Evolutionary conservation across 2,329 filamentous ascomycete species (phyloP).

Genomic region (Fusarium papillatum): DNA sequence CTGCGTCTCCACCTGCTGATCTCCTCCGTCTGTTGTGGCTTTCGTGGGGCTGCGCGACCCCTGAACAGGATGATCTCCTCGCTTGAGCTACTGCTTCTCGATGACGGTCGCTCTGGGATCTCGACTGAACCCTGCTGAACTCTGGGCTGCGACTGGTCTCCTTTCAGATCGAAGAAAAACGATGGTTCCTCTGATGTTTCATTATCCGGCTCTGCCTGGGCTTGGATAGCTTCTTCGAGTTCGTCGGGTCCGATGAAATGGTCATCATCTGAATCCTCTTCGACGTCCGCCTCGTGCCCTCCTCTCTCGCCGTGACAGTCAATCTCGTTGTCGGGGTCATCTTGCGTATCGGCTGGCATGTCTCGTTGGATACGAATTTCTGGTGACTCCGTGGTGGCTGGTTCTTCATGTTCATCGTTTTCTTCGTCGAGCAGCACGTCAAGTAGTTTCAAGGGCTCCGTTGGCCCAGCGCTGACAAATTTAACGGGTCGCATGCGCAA

Average conservation of each 20-base stretch:
- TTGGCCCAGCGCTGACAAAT: conserved; percentile 67
- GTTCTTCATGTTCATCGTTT: not conserved
- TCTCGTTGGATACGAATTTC: not conserved
- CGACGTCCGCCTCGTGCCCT: not conserved
- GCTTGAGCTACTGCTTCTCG: conserved; percentile 63
- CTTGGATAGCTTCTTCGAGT: conserved; percentile 33
- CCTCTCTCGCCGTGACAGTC: not conserved
- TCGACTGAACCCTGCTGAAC: not conserved
- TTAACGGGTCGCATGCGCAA: conserved; percentile 63
- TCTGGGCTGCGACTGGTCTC: conserved; percentile 36
- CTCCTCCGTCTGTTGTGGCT: conserved; percentile 22
- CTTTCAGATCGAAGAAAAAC: conserved; percentile 56
- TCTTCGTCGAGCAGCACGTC: conserved; percentile 43
- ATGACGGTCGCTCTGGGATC: conserved; percentile 35
- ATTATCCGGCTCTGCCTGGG: conserved; percentile 1
- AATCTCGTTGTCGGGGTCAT: not conserved
- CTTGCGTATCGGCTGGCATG: not conserved
- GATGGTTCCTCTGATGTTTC: conserved; percentile 9
- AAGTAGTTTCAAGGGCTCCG: conserved; percentile 62
- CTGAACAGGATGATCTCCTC: conserved; percentile 78
- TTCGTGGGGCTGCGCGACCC: conserved; percentile 60
- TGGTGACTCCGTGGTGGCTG: not conserved
- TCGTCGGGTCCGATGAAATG: conserved; percentile 39
- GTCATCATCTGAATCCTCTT: not conserved
- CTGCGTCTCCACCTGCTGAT: too few relatives aligned